Evolutionary conservation across 768 basidiomycete genomes (phyloP).

Genomic region (Cytidiella melzeri): DNA sequence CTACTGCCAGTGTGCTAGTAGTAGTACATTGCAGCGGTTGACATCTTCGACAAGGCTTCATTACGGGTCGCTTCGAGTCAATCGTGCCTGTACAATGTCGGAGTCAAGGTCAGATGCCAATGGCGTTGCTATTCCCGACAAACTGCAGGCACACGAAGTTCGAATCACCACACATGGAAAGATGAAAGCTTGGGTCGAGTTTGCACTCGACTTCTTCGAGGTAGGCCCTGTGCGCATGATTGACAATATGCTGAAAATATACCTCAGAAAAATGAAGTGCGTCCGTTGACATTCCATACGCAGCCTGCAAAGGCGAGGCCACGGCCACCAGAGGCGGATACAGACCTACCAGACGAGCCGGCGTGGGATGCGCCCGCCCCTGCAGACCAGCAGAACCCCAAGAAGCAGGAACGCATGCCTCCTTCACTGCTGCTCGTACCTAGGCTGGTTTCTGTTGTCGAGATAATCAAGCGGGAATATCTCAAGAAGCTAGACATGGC

Average conservation of each 20-base stretch:
- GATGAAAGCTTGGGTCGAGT: constrained; percentile 30
- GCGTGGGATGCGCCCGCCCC: not conserved
- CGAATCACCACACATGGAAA: constrained; percentile 33
- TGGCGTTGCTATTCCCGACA: no score
- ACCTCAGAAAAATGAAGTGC: constrained; percentile 40
- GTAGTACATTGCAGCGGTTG: no score
- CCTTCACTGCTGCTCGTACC: constrained; percentile 41
- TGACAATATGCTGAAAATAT: not conserved
- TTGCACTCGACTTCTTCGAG: constrained; percentile 33
- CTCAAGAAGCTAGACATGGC: constrained; percentile 43
- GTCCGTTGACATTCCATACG: constrained; percentile 54
- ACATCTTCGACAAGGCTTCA: no score
- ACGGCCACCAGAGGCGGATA: not conserved
- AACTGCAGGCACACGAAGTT: constrained; percentile 25
- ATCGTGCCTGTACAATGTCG: no score
- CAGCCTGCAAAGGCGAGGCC: constrained; percentile 32
- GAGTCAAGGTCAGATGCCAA: no score
- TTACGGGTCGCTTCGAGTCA: no score
- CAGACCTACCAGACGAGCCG: constrained; percentile 3
- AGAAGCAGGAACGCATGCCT: constrained; percentile 21
- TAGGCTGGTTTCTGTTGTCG: constrained; percentile 68
- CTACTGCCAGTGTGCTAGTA: no score
- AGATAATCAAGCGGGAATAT: constrained; percentile 83
- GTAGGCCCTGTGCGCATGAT: constrained; percentile 16
- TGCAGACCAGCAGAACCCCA: constrained; percentile 5